Percentiles rank a stretch among this genome's conserved stretches.
Evolutionary conservation across 2,329 filamentous ascomycete genomes (phyloP).

Genomic region (Fusarium austroafricanum): DNA sequence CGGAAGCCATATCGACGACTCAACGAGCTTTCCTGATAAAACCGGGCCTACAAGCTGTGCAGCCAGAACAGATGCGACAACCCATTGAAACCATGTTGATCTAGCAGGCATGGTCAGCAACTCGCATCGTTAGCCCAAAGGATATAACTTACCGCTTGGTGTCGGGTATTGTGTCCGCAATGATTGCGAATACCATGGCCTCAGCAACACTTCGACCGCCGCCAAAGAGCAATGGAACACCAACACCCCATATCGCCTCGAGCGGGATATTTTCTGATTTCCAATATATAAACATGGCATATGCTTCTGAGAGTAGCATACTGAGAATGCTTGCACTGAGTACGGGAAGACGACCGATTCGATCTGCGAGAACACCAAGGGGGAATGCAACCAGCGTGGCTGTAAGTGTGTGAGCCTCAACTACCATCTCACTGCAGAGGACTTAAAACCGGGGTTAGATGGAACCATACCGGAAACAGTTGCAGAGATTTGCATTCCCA

Average conservation of each 20-base stretch:
- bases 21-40: slow-evolving; percentile 31
- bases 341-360: slow-evolving; percentile 41
- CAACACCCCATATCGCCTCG: slow-evolving; percentile 42
- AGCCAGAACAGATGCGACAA: slow-evolving; percentile 38
- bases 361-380: slow-evolving; percentile 41
- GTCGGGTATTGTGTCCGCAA: slow-evolving; percentile 35
- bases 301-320: slow-evolving; percentile 41
- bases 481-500: slow-evolving; percentile 38
- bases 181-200: slow-evolving; percentile 46
- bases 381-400: slow-evolving; percentile 40
- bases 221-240: slow-evolving; percentile 39
- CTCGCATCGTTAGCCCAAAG: background rate
- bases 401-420: slow-evolving; percentile 9
- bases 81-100: slow-evolving; percentile 44
- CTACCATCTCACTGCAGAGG: background rate
- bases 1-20: slow-evolving; percentile 35
- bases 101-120: slow-evolving; percentile 12
- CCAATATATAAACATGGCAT: slow-evolving; percentile 36
- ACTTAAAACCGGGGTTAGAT: background rate
- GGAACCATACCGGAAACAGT: slow-evolving; percentile 32
- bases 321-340: slow-evolving; percentile 42
- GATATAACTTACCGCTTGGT: slow-evolving; percentile 27
- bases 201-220: slow-evolving; percentile 45
- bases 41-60: slow-evolving; percentile 38
- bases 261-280: slow-evolving; percentile 36